A percentile compares a stretch with the other conserved stretches of the same genome.
These are phyloP conservation scores for Lonicera japonica DNA, from an alignment of 129 eudicot genomes.

Conservation along the genomic window DNA sequence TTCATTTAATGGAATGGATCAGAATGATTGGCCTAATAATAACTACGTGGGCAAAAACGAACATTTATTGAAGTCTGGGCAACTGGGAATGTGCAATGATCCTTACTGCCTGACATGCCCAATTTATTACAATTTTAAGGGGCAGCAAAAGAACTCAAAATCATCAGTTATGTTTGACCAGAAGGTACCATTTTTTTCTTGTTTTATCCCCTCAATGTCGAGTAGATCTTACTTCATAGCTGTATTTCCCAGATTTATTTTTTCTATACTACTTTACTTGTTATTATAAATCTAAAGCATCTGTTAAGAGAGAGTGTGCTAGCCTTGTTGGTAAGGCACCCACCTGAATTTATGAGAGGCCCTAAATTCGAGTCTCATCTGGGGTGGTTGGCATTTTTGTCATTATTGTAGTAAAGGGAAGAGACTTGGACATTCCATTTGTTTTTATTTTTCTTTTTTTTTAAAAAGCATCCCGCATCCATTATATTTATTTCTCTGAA, in stretches of 20 bases:
- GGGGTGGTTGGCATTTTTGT: no score
- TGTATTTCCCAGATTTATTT: background rate
- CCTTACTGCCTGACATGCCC: conserved; percentile 90
- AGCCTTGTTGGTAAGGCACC: no score
- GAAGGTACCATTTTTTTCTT: conserved; percentile 34
- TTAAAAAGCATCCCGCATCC: no score
- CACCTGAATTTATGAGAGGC: no score
- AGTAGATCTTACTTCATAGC: background rate
- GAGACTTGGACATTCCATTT: no score
- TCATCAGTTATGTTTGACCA: conserved; percentile 27
- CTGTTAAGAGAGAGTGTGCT: no score
- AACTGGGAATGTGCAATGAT: conserved; percentile 70
- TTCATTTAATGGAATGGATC: conserved; percentile 16
- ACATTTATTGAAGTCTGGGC: conserved; percentile 62
- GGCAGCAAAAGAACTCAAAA: conserved; percentile 19
- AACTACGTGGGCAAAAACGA: conserved; percentile 40
- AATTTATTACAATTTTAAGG: conserved; percentile 32
- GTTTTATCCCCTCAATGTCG: no score
- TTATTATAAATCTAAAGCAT: background rate
- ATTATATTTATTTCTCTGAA: background rate
- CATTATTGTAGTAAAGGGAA: no score
- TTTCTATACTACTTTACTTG: background rate
- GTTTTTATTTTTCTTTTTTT: no score
- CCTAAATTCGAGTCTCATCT: no score
- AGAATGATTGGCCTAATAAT: conserved; percentile 19